Percentiles rank a stretch among this genome's conserved stretches.
These are phyloP conservation scores for Funneliformis caledonium DNA, from an alignment of 371 early-diverging fungal genomes.

Conservation along the genomic window DNA sequence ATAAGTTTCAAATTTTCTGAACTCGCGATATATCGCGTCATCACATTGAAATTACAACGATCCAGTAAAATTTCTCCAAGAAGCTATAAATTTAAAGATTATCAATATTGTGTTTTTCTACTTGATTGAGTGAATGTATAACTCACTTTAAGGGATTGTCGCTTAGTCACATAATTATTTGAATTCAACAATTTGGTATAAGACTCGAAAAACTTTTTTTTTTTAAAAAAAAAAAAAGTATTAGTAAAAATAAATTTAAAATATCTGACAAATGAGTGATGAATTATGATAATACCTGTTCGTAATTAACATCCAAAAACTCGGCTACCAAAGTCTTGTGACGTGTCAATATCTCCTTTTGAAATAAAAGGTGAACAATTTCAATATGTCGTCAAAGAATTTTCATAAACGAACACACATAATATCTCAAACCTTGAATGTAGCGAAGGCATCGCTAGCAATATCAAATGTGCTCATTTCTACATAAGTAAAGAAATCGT, in stretches of 20 bases:
- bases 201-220: constrained; percentile 84
- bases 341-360: constrained; percentile 88
- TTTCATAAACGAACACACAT: too few species aligned
- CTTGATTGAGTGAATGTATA: neutral
- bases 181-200: constrained; percentile 87
- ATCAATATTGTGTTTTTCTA: constrained; percentile 5
- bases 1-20: constrained; percentile 94
- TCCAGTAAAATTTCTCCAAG: constrained; percentile 97
- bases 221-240: neutral
- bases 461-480: constrained; percentile 97
- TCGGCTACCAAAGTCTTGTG: constrained; percentile 91
- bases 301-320: constrained; percentile 89
- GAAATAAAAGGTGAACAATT: neutral
- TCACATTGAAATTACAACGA: constrained; percentile 91
- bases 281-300: constrained; percentile 59
- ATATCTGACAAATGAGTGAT: constrained; percentile 5
- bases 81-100: constrained; percentile 58
- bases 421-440: constrained; percentile 74
- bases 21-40: constrained; percentile 93
- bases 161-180: constrained; percentile 94
- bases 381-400: neutral
- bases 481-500: constrained; percentile 92
- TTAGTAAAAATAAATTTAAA: constrained; percentile 1
- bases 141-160: constrained; percentile 94
- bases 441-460: constrained; percentile 97